Percentiles rank a stretch among this genome's conserved stretches.
These are phyloP conservation scores for Amanita muscaria DNA, from an alignment of 768 basidiomycete species.

Conservation along the genomic window DNA sequence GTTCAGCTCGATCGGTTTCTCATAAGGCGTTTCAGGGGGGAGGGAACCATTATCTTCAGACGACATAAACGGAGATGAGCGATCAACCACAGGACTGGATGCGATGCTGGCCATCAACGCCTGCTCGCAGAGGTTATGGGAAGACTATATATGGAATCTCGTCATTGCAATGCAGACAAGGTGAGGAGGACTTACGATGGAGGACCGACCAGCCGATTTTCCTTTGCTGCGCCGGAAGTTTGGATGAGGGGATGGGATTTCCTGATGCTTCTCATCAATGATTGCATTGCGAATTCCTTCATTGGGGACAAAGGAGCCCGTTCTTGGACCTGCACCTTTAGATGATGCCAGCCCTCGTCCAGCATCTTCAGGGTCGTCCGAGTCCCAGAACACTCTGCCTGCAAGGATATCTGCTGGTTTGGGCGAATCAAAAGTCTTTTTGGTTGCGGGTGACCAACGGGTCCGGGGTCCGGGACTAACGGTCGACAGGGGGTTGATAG, in stretches of 20 bases:
- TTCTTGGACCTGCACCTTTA: constrained; percentile 24
- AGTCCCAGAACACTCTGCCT: constrained; percentile 48
- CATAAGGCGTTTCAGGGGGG: constrained; percentile 27
- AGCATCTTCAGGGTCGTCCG: constrained; percentile 31
- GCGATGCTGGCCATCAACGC: constrained; percentile 4
- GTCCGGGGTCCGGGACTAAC: constrained; percentile 36
- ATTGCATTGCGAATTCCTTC: constrained; percentile 31
- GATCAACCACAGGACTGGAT: constrained; percentile 4
- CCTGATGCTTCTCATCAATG: constrained; percentile 35
- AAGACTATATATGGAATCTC: constrained; percentile 13
- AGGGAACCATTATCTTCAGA: neutral
- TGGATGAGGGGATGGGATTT: constrained; percentile 45
- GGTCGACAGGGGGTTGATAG: constrained; percentile 71
- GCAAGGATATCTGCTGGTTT: constrained; percentile 63
- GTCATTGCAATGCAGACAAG: constrained; percentile 1
- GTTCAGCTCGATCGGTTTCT: constrained; percentile 56
- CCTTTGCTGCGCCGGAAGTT: constrained; percentile 24
- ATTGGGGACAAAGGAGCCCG: constrained; percentile 32
- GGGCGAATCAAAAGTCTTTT: constrained; percentile 31
- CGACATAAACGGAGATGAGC: constrained; percentile 4
- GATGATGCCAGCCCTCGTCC: constrained; percentile 23
- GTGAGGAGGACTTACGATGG: constrained; percentile 22
- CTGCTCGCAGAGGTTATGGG: constrained; percentile 8
- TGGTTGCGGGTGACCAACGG: constrained; percentile 12
- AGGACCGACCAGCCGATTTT: constrained; percentile 13